Conservation (phyloP, 257 asterid genomes). For the Penstemon newberryi region DNA sequence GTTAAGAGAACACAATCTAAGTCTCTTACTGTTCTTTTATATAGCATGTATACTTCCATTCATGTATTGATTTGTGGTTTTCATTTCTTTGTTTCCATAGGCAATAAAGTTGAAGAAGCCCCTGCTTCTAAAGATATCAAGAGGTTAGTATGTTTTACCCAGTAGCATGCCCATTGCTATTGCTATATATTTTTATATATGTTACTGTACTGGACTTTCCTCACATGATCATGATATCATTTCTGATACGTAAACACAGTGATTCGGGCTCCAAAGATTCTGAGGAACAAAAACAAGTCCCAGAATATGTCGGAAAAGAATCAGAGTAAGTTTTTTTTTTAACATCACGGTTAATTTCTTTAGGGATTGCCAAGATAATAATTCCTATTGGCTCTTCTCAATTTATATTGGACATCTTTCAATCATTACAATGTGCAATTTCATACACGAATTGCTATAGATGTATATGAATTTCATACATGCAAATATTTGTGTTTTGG, state of each 20-base stretch:
- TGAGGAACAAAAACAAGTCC: slow-evolving; percentile 32
- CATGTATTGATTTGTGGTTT: slow-evolving; percentile 15
- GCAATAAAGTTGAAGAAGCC: slow-evolving; percentile 43
- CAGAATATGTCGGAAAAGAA: slow-evolving; percentile 29
- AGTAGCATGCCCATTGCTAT: slow-evolving; percentile 3
- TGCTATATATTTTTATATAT: not conserved
- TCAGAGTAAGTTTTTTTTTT: slow-evolving; percentile 43
- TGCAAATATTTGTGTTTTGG: not conserved
- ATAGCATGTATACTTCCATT: not conserved
- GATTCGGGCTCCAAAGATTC: slow-evolving; percentile 33
- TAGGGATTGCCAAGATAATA: not conserved
- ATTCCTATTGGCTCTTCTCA: too few relatives aligned
- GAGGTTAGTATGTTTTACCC: slow-evolving; percentile 41
- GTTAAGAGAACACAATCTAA: too few relatives aligned
- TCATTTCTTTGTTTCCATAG: slow-evolving; percentile 35
- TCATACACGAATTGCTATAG: not conserved
- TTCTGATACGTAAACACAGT: slow-evolving; percentile 29
- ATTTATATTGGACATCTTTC: too few relatives aligned
- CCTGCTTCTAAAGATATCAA: slow-evolving; percentile 31
- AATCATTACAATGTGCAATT: not conserved
- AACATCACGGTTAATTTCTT: not conserved
- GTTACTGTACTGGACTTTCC: not conserved
- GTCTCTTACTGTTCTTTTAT: not conserved
- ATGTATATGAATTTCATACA: too few relatives aligned
- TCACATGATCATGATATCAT: slow-evolving; percentile 8